Conservation (phyloP, 768 basidiomycete species). For the Boletus reticuloceps region DNA sequence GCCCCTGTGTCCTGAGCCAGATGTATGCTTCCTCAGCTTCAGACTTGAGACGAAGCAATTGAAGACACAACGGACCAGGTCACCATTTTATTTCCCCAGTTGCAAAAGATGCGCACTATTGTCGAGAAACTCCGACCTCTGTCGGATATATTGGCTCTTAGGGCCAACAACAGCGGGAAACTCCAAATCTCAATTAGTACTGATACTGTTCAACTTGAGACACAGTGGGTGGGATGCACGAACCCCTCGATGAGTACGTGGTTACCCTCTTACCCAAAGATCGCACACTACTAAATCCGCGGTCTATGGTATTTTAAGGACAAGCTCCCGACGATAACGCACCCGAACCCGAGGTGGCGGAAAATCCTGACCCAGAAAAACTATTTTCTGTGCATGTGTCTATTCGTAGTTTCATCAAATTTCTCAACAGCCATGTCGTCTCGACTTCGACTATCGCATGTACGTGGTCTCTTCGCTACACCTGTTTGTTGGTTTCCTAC, state of each 20-base stretch:
- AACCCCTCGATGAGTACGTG: constrained; percentile 55
- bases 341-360: constrained; percentile 30
- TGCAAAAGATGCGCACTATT: constrained; percentile 74
- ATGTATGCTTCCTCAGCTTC: constrained; percentile 48
- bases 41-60: not conserved
- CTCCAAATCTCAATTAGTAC: constrained; percentile 55
- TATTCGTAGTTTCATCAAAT: constrained; percentile 74
- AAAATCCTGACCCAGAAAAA: constrained; percentile 51
- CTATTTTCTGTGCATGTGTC: constrained; percentile 68
- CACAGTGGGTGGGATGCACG: constrained; percentile 72
- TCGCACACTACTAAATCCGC: not conserved
- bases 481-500: not conserved
- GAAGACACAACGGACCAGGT: constrained; percentile 43
- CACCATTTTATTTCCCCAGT: constrained; percentile 72
- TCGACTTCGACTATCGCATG: constrained; percentile 85
- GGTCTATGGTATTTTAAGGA: constrained; percentile 13
- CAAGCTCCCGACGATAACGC: constrained; percentile 33
- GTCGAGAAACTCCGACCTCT: constrained; percentile 71
- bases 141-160: constrained; percentile 65
- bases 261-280: not conserved
- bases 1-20: constrained; percentile 83
- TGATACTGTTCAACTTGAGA: constrained; percentile 74
- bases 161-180: constrained; percentile 63
- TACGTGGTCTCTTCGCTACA: constrained; percentile 36
- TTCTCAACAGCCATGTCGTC: constrained; percentile 75